phyloP scores from a whole-genome alignment of 108 stramenopile species.

The Pseudonitzschia delicatissima region DNA sequence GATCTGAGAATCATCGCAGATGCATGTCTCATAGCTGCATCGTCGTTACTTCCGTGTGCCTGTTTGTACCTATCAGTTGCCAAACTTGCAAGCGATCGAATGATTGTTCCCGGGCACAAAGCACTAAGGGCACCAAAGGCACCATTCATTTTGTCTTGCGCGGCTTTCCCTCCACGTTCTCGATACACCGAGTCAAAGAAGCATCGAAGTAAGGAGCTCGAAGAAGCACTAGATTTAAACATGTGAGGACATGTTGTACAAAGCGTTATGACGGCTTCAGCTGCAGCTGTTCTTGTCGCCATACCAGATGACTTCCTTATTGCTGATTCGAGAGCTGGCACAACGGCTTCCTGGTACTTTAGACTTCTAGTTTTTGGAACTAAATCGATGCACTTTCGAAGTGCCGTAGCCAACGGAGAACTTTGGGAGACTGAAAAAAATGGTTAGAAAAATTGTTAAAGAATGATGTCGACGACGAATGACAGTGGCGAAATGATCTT shows the following conservation, averaged over 20 bases:
- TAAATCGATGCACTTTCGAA: conserved; percentile 76
- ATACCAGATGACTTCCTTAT: conserved; percentile 63
- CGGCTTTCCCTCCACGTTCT: conserved; percentile 59
- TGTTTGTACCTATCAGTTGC: conserved; percentile 70
- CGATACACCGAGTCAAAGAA: conserved; percentile 74
- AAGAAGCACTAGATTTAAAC: conserved; percentile 57
- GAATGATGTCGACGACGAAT: too few relatives aligned
- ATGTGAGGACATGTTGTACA: conserved; percentile 64
- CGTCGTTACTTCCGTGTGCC: conserved; percentile 71
- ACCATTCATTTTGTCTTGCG: conserved; percentile 58
- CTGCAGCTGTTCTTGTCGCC: conserved; percentile 77
- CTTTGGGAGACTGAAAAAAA: conserved; percentile 45
- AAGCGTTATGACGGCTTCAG: conserved; percentile 68
- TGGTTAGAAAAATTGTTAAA: not conserved
- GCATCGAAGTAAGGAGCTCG: conserved; percentile 76
- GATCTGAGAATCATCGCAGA: conserved; percentile 71
- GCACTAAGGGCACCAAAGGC: conserved; percentile 65
- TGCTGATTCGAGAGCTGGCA: conserved; percentile 51
- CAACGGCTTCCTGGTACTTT: conserved; percentile 53
- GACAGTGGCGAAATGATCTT: too few relatives aligned
- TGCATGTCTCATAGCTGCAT: conserved; percentile 61
- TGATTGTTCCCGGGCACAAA: conserved; percentile 64
- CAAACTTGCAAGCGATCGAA: conserved; percentile 62
- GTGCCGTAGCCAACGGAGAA: conserved; percentile 71
- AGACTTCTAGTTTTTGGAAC: conserved; percentile 40